These are phyloP conservation scores for Paulownia fortunei DNA, from an alignment of 257 asterid species.

Conservation along the genomic window DNA sequence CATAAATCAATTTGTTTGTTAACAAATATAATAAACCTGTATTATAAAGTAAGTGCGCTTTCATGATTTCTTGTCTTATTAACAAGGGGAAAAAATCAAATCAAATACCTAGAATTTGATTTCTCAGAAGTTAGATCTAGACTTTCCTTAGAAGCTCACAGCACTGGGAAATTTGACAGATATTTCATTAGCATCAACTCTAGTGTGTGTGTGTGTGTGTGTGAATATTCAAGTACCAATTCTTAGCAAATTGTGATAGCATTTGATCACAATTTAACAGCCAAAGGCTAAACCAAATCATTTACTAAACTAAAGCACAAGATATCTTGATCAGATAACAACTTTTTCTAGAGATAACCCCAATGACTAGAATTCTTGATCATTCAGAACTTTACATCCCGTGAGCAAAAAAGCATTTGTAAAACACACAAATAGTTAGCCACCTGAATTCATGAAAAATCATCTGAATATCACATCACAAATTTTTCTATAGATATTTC, in stretches of 20 bases:
- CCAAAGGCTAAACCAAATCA: background rate
- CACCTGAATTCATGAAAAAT: background rate
- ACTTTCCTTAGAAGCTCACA: too few species aligned
- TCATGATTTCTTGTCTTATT: conserved; percentile 19
- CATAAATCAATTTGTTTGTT: background rate
- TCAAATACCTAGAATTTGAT: background rate
- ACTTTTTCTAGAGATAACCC: too few species aligned
- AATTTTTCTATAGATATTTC: background rate
- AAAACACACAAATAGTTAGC: background rate
- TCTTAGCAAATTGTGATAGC: too few species aligned
- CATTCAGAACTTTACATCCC: background rate
- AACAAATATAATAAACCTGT: conserved; percentile 20
- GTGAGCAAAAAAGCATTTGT: background rate
- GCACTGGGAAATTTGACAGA: too few species aligned
- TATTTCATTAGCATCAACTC: too few species aligned
- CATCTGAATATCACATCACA: background rate
- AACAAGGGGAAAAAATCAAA: background rate
- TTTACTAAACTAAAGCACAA: background rate
- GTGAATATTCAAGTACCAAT: too few species aligned
- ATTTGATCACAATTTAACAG: background rate
- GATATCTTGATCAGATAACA: background rate
- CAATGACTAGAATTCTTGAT: background rate
- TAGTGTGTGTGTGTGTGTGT: too few species aligned
- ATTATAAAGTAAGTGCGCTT: background rate
- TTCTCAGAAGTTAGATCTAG: background rate